A percentile compares a stretch with the other conserved stretches of the same genome.
These are phyloP conservation scores for Penicillium chermesinum DNA, from an alignment of 495 filamentous ascomycete species.

Conservation along the genomic window DNA sequence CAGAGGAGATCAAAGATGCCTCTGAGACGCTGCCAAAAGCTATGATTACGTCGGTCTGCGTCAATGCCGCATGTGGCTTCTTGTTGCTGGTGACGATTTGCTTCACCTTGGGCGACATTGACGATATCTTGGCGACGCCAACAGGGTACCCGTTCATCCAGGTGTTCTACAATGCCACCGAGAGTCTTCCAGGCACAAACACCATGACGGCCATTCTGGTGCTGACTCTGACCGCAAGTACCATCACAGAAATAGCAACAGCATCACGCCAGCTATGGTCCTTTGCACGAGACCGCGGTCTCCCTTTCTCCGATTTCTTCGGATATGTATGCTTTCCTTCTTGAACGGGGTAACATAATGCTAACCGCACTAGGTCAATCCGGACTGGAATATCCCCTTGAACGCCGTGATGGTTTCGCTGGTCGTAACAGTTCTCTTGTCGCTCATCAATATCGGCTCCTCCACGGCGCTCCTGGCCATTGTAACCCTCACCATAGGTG, in stretches of 20 bases:
- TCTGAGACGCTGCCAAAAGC: conserved; percentile 31
- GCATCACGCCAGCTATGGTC: conserved; percentile 37
- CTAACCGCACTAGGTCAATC: conserved; percentile 2
- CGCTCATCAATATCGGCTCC: conserved; percentile 57
- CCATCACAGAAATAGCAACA: conserved; percentile 29
- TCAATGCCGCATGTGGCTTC: conserved; percentile 36
- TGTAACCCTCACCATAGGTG: conserved; percentile 39
- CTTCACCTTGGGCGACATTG: conserved; percentile 39
- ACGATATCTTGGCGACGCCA: conserved; percentile 19
- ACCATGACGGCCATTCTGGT: conserved; percentile 28
- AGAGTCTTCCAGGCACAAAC: conserved; percentile 14
- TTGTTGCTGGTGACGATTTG: conserved; percentile 36
- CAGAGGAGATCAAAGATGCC: conserved; percentile 44
- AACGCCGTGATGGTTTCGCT: conserved; percentile 44
- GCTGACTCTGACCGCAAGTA: conserved; percentile 27
- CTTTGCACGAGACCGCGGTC: conserved; percentile 44
- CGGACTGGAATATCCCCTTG: conserved; percentile 42
- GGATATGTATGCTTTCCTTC: conserved; percentile 12
- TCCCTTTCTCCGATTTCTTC: conserved; percentile 36
- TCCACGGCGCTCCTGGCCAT: conserved; percentile 52
- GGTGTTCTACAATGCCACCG: conserved; percentile 23
- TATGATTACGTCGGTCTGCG: conserved; percentile 29
- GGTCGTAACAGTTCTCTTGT: conserved; percentile 42
- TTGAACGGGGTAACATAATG: too few species aligned
- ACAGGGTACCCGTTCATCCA: conserved; percentile 32